phyloP scores from a whole-genome alignment of 495 filamentous ascomycete genomes.

The Parachaetomium inaequale region DNA sequence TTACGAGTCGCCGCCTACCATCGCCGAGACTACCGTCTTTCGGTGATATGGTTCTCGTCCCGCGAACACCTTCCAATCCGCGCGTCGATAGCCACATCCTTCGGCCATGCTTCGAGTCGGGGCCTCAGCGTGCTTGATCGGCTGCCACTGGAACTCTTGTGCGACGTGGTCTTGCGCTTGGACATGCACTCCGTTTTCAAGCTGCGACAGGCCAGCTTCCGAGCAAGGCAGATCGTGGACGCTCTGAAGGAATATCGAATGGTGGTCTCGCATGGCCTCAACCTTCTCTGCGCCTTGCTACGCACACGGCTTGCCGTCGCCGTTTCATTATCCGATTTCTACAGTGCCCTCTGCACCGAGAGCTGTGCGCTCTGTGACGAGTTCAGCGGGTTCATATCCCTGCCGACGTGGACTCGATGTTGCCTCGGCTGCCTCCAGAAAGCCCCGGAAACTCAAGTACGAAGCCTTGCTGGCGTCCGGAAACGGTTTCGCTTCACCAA shows the following conservation, averaged over 20 bases:
- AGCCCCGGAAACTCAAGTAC: slow-evolving; percentile 31
- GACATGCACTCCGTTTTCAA: slow-evolving; percentile 41
- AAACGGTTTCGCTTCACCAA: slow-evolving; percentile 36
- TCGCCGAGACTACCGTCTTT: slow-evolving; percentile 34
- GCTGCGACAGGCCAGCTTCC: slow-evolving; percentile 39
- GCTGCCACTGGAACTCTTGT: slow-evolving; percentile 40
- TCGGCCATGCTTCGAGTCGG: slow-evolving; percentile 27
- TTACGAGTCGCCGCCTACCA: slow-evolving; percentile 31
- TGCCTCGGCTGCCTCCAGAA: slow-evolving; percentile 35
- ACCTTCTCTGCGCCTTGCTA: slow-evolving; percentile 41
- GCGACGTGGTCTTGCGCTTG: slow-evolving; percentile 33
- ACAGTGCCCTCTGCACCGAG: slow-evolving; percentile 37
- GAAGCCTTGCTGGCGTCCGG: slow-evolving; percentile 31
- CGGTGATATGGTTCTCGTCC: slow-evolving; percentile 38
- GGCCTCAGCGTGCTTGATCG: slow-evolving; percentile 34
- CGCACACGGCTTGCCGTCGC: slow-evolving; percentile 35
- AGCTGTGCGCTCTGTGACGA: slow-evolving; percentile 34
- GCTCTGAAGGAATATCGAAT: slow-evolving; percentile 35
- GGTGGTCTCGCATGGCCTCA: slow-evolving; percentile 36
- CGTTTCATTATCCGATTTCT: slow-evolving; percentile 37
- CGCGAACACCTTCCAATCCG: slow-evolving; percentile 25
- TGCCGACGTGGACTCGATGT: slow-evolving; percentile 37
- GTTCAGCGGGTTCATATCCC: slow-evolving; percentile 37
- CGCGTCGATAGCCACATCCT: slow-evolving; percentile 35
- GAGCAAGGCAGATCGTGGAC: slow-evolving; percentile 36